These are phyloP conservation scores for Mucor irregularis DNA, from an alignment of 371 early-diverging fungal genomes.

Conservation along the genomic window DNA sequence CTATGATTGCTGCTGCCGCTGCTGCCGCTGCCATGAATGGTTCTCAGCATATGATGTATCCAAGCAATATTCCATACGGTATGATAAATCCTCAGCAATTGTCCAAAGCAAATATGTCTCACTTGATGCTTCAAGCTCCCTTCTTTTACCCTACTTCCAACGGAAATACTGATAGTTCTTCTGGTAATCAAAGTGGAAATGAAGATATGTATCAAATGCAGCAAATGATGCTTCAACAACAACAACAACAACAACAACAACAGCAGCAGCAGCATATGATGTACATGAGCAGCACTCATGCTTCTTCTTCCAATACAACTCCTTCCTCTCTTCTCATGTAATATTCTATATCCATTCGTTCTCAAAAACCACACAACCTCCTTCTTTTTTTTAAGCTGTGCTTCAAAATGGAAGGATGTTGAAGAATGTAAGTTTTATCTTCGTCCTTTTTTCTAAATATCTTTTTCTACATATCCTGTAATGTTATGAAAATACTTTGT, in stretches of 20 bases:
- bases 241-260: not conserved
- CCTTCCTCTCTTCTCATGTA: not conserved
- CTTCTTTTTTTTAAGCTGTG: not conserved
- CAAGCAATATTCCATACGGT: slow-evolving; percentile 7
- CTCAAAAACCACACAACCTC: not conserved
- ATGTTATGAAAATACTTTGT: too few species aligned
- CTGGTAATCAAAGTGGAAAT: not conserved
- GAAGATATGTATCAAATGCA: slow-evolving; percentile 14
- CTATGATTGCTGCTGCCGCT: not conserved
- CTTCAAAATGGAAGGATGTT: too few species aligned
- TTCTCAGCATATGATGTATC: slow-evolving; percentile 16
- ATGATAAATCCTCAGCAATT: slow-evolving; percentile 14
- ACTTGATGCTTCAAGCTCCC: slow-evolving; percentile 29
- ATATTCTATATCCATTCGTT: not conserved
- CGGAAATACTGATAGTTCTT: not conserved
- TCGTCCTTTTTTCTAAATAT: not conserved
- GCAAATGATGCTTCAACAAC: slow-evolving; percentile 10
- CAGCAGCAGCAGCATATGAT: too few species aligned
- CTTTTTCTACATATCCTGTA: too few species aligned
- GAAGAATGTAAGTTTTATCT: not conserved
- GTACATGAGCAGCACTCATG: too few species aligned
- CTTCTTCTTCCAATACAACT: not conserved
- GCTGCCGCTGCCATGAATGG: not conserved
- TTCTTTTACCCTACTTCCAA: slow-evolving; percentile 16
- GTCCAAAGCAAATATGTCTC: slow-evolving; percentile 16